Evolutionary conservation across 2,329 filamentous ascomycete species (phyloP), one percentile per base, ranked within the genome.

Genomic region (Cladosporium cucumerinum): DNA sequence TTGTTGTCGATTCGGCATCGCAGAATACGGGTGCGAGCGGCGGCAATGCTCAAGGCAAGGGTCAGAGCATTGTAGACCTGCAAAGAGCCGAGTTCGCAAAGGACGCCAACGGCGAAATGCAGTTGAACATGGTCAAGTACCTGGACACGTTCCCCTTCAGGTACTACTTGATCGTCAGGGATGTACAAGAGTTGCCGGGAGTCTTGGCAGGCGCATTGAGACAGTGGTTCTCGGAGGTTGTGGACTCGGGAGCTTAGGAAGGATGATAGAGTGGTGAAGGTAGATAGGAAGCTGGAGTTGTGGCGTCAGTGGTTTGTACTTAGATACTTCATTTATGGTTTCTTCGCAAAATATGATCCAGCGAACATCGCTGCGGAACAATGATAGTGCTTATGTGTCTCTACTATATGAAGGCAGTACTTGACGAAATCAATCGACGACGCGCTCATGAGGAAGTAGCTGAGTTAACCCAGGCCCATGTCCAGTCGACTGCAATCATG

Each of bases 71-170:
- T 67, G 79, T 98, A 72, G 93, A 97, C 75, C 83, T 98, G 72
- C 92, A 93, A 76, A 89, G 93, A 78, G 94, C 93, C 43, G 87
- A 87, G 74, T 97, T 98, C 74, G 86, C 89, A 68, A 85, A 85
- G 66, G 88, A 91, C 73, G 82, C 78, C 21, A 87, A 80, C 80
- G 88, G 81, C 67, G 85, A 87, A 72, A 82, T 83, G 77, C 83
- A 83, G 75, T 86, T 97, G 64, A 89, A 89, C 72, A 93, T 96
- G 77, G 90, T 92, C 81, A 87, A 91, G 73, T 99, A 99, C 76
- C 85, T 99, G 71, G 96, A 99, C 77, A 90, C 88, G 8, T 99
- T 99, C 78, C 95, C 96, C 0, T 99, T 99, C 80, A 88, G 90
- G 76, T 99, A 97, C 81, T 99, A 98, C 76, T 81, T 99, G 64